Evolutionary conservation across 2,329 filamentous ascomycete species (phyloP), one percentile per base, ranked within the genome.

Genomic region (Talaromyces marneffei): DNA sequence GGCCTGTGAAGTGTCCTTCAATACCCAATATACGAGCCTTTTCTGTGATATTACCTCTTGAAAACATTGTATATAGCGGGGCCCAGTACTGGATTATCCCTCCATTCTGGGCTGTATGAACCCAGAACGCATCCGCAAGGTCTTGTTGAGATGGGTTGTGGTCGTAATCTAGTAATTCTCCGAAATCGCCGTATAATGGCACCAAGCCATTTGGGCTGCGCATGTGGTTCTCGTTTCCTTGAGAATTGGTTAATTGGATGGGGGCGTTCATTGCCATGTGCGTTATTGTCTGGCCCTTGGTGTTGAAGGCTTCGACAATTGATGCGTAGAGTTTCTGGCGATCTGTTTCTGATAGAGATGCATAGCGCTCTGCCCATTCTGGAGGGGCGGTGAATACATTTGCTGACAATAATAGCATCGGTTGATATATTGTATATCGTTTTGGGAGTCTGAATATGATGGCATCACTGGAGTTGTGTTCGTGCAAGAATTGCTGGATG

Each of bases 51-150:
- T 97, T 97, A 3, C 93, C 92, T 1, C 92, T 84, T 64, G 88
- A 92, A 73, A 97, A 97, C 92, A 97, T 97, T 27, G 92, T 96
- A 81, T 91, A 92, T 0, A 87, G 77, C 14, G 93, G 93, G 0
- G 92, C 89, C 92, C 92, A 97, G 1, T 83, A 87, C 77, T 97
- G 93, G 37, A 79, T 76, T 62, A 97, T 89, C 2, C 88, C 89
- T 62, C 84, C 82, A 69, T 91, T 90, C 72, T 96, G 92, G 57
- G 82, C 85, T 4, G 88, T 87, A 12, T 82, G 83, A 0, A 89
- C 89, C 93, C 93, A 97, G 64, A 96, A 85, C 0, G 91, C 87
- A 1, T 72, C 62, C 0, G 79, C 72, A 62, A 95, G 89, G 69
- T 93, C 88, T 1, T 68, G 57, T 1, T 68, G 59, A 0, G 72